Evolutionary conservation across 148 eudicot species (phyloP).

Genomic region (Fagopyrum tataricum): DNA sequence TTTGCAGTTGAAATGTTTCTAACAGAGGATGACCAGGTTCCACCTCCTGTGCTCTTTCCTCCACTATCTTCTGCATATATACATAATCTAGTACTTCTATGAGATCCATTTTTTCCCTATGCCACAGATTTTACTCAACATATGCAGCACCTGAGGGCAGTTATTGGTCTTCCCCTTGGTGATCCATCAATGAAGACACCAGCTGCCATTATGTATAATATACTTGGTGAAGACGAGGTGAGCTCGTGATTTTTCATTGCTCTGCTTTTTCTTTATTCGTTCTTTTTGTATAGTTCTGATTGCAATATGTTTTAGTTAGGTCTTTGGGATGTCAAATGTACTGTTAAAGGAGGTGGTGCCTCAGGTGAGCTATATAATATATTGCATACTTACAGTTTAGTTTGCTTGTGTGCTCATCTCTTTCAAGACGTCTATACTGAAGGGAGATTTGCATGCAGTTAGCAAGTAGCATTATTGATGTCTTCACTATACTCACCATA

Average conservation of each 20-base stretch:
- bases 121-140: constrained; percentile 66
- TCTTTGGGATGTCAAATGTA: constrained; percentile 78
- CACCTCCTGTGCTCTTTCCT: constrained; percentile 9
- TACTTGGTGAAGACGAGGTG: constrained; percentile 97
- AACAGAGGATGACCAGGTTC: constrained; percentile 80
- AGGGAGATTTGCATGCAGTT: background rate
- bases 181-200: constrained; percentile 91
- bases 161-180: constrained; percentile 92
- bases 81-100: background rate
- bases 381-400: background rate
- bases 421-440: background rate
- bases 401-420: background rate
- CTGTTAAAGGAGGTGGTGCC: constrained; percentile 64
- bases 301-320: constrained; percentile 29
- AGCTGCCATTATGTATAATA: constrained; percentile 90
- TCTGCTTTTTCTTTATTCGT: background rate
- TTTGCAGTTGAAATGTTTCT: constrained; percentile 90
- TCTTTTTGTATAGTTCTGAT: background rate
- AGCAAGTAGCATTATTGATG: background rate
- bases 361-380: constrained; percentile 46
- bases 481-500: background rate
- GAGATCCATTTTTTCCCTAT: background rate
- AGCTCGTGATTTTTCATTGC: constrained; percentile 9
- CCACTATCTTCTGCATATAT: background rate
- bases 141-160: constrained; percentile 90